A percentile compares a stretch with the other conserved stretches of the same genome.
Conservation (phyloP, 352 stramenopile species). For the Phytopythium litorale region DNA sequence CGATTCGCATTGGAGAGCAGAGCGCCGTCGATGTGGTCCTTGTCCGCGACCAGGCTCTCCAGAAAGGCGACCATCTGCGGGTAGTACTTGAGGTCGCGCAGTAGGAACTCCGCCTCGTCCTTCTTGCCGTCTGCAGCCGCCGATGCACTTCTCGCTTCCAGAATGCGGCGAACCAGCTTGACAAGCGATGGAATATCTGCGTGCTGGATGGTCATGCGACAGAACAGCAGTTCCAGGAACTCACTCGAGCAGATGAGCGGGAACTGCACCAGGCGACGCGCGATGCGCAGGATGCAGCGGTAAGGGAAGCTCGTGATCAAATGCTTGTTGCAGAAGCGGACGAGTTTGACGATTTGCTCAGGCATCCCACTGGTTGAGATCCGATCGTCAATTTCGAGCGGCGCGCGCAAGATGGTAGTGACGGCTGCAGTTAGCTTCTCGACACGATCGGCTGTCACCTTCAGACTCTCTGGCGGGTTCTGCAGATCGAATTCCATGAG, state of each 20-base stretch:
- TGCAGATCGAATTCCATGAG: constrained; percentile 63
- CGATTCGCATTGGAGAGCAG: constrained; percentile 73
- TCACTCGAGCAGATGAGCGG: constrained; percentile 58
- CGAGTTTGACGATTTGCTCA: constrained; percentile 67
- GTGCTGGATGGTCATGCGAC: constrained; percentile 65
- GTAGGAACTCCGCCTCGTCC: constrained; percentile 30
- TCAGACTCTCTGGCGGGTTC: constrained; percentile 51
- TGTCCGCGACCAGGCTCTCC: constrained; percentile 46
- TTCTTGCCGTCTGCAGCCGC: constrained; percentile 27
- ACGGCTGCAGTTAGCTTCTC: constrained; percentile 74
- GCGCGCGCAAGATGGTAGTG: constrained; percentile 58
- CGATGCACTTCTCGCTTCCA: constrained; percentile 51
- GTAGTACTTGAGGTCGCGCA: constrained; percentile 72
- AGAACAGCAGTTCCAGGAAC: constrained; percentile 72
- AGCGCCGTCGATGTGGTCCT: constrained; percentile 34
- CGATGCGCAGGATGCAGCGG: constrained; percentile 55
- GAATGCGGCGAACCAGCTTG: constrained; percentile 67
- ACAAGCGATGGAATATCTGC: constrained; percentile 61
- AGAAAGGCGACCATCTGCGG: constrained; percentile 53
- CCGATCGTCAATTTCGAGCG: constrained; percentile 62
- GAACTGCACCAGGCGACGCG: constrained; percentile 62
- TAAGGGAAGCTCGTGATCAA: constrained; percentile 73
- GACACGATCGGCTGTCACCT: constrained; percentile 40
- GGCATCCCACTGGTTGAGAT: constrained; percentile 66
- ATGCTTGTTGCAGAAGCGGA: constrained; percentile 72